Evolutionary conservation across 164 flowering plant species (phyloP), one percentile per base, ranked within the genome.

Genomic region (Hamamelis virginiana): DNA sequence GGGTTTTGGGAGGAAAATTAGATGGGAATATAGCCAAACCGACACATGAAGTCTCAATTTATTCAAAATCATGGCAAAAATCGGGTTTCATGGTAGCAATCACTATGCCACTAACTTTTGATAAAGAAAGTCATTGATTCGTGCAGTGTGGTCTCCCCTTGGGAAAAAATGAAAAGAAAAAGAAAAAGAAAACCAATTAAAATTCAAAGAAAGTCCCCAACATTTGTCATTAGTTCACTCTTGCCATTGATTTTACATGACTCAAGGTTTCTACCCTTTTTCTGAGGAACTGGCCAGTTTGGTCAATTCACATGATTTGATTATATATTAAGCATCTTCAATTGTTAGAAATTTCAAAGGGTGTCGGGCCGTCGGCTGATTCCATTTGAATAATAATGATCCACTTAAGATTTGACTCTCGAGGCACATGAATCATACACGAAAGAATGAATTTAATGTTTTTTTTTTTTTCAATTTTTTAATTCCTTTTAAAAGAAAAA

Each of bases 341-440:
- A 21, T 67, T 51, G n/a, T 48, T 45, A 8, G 61, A 66, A 69
- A 9, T 58, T 68, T 71, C 68, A 71, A 62, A 44, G 71, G 68
- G 44, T 44, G 65, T 68, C n/a, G 71, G 62, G 67, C 68, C 72
- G 65, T 56, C 61, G 60, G 61, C 73, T 65, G 38, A 63, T 62
- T 65, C 58, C 55, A 51, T 66, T 69, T 71, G 66, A 68, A 72
- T 62, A 11, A n/a, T n/a, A n/a, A n/a, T 53, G 22, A 70, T 50
- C 64, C 58, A 60, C 55, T 11, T 56, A 43, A 47, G 57, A 25
- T 72, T 75, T 75, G 76, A 75, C 78, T 44, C 21, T 41, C 9
- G 16, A 21, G 38, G 18, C 62, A 62, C n/a, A 62, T 63, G 76
- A 68, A 69, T 56, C 66, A 41, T 51, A 52, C 50, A 22, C 26